Percentiles rank a stretch among this genome's conserved stretches.
phyloP scores from a whole-genome alignment of 345 rosid genomes.

The Citrus mangshanensis region DNA sequence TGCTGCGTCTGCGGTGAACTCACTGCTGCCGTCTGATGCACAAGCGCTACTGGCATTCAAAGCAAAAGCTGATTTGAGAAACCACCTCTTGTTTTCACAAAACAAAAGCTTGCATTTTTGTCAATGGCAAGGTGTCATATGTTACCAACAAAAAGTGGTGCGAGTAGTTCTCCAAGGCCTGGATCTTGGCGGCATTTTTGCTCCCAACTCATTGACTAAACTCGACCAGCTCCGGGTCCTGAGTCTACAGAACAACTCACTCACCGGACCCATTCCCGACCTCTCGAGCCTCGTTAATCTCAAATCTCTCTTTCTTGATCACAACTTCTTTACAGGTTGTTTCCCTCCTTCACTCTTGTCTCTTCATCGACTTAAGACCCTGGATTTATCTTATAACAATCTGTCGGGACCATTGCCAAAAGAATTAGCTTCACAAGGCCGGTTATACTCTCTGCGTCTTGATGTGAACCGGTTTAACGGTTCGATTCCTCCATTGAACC shows the following conservation, averaged over 20 bases:
- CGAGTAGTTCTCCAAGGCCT: constrained; percentile 58
- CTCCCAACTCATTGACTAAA: constrained; percentile 47
- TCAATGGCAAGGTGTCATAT: constrained; percentile 71
- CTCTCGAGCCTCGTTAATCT: constrained; percentile 65
- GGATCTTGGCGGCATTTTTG: constrained; percentile 59
- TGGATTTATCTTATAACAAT: constrained; percentile 69
- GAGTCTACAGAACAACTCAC: constrained; percentile 77
- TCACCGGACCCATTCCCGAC: constrained; percentile 76
- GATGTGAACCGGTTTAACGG: constrained; percentile 67
- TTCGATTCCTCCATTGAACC: constrained; percentile 66
- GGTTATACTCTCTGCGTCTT: constrained; percentile 56
- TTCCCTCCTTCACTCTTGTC: constrained; percentile 60
- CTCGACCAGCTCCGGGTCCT: constrained; percentile 91
- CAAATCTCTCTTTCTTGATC: constrained; percentile 69
- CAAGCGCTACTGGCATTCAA: constrained; percentile 63
- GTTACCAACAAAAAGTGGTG: constrained; percentile 46
- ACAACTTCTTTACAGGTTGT: constrained; percentile 61
- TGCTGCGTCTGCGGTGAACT: constrained; percentile 13
- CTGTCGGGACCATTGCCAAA: constrained; percentile 58
- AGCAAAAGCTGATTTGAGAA: constrained; percentile 60
- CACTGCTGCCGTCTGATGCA: constrained; percentile 42
- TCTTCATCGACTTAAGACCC: constrained; percentile 57
- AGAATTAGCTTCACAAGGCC: constrained; percentile 35
- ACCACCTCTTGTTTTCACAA: constrained; percentile 32
- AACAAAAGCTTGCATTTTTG: constrained; percentile 43